phyloP scores from a whole-genome alignment of 2,329 filamentous ascomycete genomes.

The Xylaria sp. region DNA sequence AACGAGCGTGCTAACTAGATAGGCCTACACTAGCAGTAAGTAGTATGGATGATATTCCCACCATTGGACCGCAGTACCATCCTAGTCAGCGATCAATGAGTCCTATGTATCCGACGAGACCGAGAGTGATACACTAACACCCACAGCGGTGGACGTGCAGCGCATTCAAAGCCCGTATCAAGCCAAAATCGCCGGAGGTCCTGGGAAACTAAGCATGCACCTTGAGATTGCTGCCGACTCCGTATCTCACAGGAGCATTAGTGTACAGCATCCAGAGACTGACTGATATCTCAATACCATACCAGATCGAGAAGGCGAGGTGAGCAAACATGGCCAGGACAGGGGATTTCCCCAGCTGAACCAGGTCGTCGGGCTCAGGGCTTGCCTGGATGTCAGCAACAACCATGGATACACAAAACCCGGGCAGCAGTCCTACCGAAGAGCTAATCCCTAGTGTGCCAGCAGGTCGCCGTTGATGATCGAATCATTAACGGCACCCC shows the following conservation, averaged over 20 bases:
- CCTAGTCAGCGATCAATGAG: neutral
- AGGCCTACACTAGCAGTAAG: neutral
- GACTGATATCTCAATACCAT: neutral
- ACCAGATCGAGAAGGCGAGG: slow-evolving; percentile 19
- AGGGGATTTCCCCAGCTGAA: slow-evolving; percentile 24
- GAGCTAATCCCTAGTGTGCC: neutral
- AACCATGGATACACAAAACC: neutral
- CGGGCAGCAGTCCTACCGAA: slow-evolving; percentile 1
- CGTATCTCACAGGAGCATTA: slow-evolving; percentile 5
- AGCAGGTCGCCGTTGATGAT: neutral
- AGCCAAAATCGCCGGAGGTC: neutral
- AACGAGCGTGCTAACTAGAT: neutral
- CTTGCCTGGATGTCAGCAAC: slow-evolving; percentile 10
- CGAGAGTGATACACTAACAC: neutral
- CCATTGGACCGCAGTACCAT: slow-evolving; percentile 5
- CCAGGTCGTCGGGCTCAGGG: slow-evolving; percentile 25
- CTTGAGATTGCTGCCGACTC: slow-evolving; percentile 14
- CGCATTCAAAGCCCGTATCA: neutral
- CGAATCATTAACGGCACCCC: slow-evolving; percentile 1
- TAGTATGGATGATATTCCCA: neutral
- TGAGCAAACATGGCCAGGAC: slow-evolving; percentile 13
- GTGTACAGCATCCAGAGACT: neutral
- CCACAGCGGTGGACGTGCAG: too few relatives aligned
- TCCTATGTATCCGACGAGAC: slow-evolving; percentile 4
- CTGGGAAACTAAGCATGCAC: slow-evolving; percentile 11